A percentile compares a stretch with the other conserved stretches of the same genome.
phyloP scores from a whole-genome alignment of 2,329 filamentous ascomycete genomes.

The Diaporthe aspalathi region DNA sequence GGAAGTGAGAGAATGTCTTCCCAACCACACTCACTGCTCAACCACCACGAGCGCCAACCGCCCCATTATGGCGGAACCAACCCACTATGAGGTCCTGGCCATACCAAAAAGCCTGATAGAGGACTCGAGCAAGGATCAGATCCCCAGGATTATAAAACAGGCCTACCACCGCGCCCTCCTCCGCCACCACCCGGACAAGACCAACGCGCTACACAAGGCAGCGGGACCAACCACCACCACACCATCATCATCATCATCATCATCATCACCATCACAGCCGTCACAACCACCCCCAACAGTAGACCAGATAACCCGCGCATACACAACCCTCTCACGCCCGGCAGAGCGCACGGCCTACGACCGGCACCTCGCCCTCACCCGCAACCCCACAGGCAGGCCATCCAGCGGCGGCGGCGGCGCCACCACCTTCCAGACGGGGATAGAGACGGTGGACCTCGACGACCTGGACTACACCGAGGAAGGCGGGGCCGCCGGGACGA shows the following conservation, averaged over 20 bases:
- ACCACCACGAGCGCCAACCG: neutral
- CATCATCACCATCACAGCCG: slow-evolving; percentile 75
- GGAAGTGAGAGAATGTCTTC: slow-evolving; percentile 1
- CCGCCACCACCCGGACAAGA: slow-evolving; percentile 74
- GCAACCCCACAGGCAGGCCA: slow-evolving; percentile 1
- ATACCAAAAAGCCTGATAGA: slow-evolving; percentile 62
- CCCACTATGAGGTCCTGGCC: slow-evolving; percentile 71
- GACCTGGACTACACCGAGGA: slow-evolving; percentile 67
- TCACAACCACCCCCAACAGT: slow-evolving; percentile 73
- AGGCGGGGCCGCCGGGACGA: too few species aligned
- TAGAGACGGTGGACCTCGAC: slow-evolving; percentile 74
- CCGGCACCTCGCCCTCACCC: slow-evolving; percentile 54
- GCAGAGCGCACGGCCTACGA: slow-evolving; percentile 66
- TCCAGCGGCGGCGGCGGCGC: slow-evolving; percentile 38
- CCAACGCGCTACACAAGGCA: slow-evolving; percentile 27
- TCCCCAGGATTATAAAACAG: slow-evolving; percentile 64
- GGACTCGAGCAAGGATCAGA: slow-evolving; percentile 52
- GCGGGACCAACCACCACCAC: slow-evolving; percentile 37
- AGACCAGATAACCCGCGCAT: slow-evolving; percentile 73
- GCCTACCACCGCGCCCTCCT: slow-evolving; percentile 75
- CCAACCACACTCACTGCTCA: neutral
- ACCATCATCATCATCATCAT: slow-evolving; percentile 68
- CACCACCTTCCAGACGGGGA: slow-evolving; percentile 63
- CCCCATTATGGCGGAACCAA: slow-evolving; percentile 49
- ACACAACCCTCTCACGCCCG: slow-evolving; percentile 64